Conservation (phyloP, 2,329 filamentous ascomycete species). For the Pseudocercospora ulei region DNA sequence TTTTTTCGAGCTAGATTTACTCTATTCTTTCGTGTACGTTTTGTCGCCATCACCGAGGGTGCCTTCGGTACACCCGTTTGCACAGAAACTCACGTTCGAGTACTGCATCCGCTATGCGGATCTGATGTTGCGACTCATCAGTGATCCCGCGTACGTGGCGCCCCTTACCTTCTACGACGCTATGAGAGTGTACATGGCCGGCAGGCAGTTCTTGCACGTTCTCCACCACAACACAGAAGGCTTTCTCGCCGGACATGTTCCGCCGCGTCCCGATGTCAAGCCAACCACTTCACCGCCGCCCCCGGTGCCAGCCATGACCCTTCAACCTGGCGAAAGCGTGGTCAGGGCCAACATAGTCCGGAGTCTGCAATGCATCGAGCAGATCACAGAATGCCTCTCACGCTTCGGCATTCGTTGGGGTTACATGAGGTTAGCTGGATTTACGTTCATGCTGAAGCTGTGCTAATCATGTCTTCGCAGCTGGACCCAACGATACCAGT, state of each 20-base stretch:
- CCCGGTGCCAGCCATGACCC: slow-evolving; percentile 29
- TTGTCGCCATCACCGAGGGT: slow-evolving; percentile 69
- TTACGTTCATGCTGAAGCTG: not conserved
- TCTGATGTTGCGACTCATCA: slow-evolving; percentile 59
- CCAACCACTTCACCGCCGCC: slow-evolving; percentile 34
- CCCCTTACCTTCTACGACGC: slow-evolving; percentile 84
- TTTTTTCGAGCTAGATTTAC: slow-evolving; percentile 75
- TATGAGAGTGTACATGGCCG: slow-evolving; percentile 66
- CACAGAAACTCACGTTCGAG: slow-evolving; percentile 42
- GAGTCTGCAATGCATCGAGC: slow-evolving; percentile 42
- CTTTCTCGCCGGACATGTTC: slow-evolving; percentile 36
- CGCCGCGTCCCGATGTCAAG: slow-evolving; percentile 37
- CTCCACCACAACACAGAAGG: slow-evolving; percentile 46
- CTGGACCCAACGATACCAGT: slow-evolving; percentile 44
- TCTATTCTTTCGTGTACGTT: slow-evolving; percentile 86
- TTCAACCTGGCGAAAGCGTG: slow-evolving; percentile 28
- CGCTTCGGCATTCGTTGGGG: slow-evolving; percentile 43
- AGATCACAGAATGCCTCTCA: slow-evolving; percentile 41
- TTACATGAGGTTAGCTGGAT: slow-evolving; percentile 35
- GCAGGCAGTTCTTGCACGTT: slow-evolving; percentile 49
- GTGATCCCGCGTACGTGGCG: slow-evolving; percentile 49
- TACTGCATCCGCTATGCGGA: slow-evolving; percentile 47
- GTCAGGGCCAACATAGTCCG: slow-evolving; percentile 34
- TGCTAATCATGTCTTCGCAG: slow-evolving; percentile 21
- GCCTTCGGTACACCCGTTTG: slow-evolving; percentile 63